Evolutionary conservation across 1,284 basidiomycete species (phyloP).

Genomic region (Chalciporus sp.): DNA sequence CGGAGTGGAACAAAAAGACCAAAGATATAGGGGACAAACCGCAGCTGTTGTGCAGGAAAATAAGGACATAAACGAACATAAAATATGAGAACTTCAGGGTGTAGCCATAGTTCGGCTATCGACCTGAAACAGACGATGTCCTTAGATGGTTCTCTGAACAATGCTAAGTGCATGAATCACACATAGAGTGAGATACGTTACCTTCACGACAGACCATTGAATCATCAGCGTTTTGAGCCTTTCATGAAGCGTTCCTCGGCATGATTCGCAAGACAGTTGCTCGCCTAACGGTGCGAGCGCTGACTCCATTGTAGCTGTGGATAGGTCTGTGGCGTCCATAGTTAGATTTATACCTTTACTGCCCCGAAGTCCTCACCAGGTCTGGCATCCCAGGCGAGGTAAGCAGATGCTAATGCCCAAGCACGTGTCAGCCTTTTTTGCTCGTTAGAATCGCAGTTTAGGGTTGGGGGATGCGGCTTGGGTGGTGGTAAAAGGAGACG

Average conservation of each 20-base stretch:
- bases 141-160: constrained; percentile 36
- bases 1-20: background rate
- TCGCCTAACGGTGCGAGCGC: constrained; percentile 60
- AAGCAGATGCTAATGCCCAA: constrained; percentile 68
- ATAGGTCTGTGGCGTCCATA: constrained; percentile 46
- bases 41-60: background rate
- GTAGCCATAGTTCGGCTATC: constrained; percentile 11
- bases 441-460: constrained; percentile 56
- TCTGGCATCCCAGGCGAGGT: constrained; percentile 68
- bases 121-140: background rate
- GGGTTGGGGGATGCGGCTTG: constrained; percentile 60
- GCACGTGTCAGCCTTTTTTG: constrained; percentile 66
- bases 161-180: constrained; percentile 11
- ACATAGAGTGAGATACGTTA: constrained; percentile 28
- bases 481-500: constrained; percentile 64
- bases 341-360: constrained; percentile 13
- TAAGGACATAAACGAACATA: background rate
- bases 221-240: constrained; percentile 68
- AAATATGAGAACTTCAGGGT: constrained; percentile 1
- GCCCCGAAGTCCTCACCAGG: constrained; percentile 46
- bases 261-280: constrained; percentile 62
- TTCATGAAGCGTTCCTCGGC: constrained; percentile 58
- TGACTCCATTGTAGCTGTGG: constrained; percentile 60
- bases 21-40: constrained; percentile 6
- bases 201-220: constrained; percentile 81